A percentile compares a stretch with the other conserved stretches of the same genome.
phyloP scores from a whole-genome alignment of 2,329 filamentous ascomycete species.

The Teratosphaeria zuluensis region DNA sequence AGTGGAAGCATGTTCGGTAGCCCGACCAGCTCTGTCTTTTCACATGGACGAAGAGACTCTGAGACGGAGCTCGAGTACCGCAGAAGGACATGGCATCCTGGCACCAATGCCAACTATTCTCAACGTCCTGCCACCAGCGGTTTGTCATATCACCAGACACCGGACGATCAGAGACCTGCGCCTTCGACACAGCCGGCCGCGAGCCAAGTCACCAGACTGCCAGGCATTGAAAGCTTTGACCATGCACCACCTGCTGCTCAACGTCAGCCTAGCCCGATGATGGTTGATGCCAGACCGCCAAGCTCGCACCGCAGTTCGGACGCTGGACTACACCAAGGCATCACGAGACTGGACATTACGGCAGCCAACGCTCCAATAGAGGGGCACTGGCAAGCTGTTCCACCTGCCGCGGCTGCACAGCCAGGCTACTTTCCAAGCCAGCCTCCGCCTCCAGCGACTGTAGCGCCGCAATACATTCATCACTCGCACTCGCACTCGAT shows the following conservation, averaged over 20 bases:
- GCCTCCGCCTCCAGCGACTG: conserved; percentile 5
- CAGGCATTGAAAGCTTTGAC: conserved; percentile 88
- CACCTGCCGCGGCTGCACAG: conserved; percentile 7
- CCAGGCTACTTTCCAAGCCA: conserved; percentile 12
- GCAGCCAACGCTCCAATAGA: conserved; percentile 28
- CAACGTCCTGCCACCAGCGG: conserved; percentile 59
- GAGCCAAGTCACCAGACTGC: conserved; percentile 58
- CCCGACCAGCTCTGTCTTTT: conserved; percentile 56
- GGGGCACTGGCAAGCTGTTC: conserved; percentile 17
- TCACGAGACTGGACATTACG: conserved; percentile 58
- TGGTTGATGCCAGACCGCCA: conserved; percentile 47
- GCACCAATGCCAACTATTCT: conserved; percentile 52
- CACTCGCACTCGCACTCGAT: conserved; percentile 27
- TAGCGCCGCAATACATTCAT: conserved; percentile 22
- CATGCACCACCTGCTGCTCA: conserved; percentile 54
- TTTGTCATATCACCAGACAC: conserved; percentile 64
- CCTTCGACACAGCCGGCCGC: conserved; percentile 45
- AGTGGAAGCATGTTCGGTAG: conserved; percentile 53
- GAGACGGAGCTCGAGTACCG: conserved; percentile 67
- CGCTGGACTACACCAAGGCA: conserved; percentile 53
- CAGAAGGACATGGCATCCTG: conserved; percentile 83
- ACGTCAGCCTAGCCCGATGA: conserved; percentile 67
- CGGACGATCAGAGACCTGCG: conserved; percentile 51
- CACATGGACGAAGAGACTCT: conserved; percentile 58
- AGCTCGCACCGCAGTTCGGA: conserved; percentile 42